phyloP scores from a whole-genome alignment of 2,329 filamentous ascomycete genomes.

The Pseudogymnoascus sp. region DNA sequence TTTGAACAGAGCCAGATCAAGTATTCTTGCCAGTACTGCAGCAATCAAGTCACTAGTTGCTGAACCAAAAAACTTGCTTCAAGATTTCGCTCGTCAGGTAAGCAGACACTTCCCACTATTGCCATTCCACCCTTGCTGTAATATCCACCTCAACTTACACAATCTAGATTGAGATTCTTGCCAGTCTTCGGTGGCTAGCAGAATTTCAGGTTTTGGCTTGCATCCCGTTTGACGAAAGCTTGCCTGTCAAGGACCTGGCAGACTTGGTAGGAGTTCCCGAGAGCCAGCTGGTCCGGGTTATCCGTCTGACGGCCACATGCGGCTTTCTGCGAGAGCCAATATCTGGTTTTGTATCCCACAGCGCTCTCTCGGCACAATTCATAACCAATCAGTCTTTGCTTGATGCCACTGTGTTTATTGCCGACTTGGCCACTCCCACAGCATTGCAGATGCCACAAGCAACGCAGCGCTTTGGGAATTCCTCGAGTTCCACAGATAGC shows the following conservation, averaged over 20 bases:
- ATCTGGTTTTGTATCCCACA: constrained; percentile 32
- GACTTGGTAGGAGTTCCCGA: constrained; percentile 35
- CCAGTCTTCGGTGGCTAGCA: constrained; percentile 37
- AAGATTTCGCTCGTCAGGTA: constrained; percentile 21
- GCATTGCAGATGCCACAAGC: constrained; percentile 31
- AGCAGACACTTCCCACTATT: constrained; percentile 10
- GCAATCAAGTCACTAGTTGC: constrained; percentile 12
- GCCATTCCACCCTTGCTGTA: too few species aligned
- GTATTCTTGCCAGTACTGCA: not conserved
- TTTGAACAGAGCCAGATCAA: not conserved
- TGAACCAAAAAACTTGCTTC: constrained; percentile 25
- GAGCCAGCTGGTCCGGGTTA: constrained; percentile 30
- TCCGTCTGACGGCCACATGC: constrained; percentile 29
- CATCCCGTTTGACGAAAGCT: constrained; percentile 33
- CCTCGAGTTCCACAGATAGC: constrained; percentile 13
- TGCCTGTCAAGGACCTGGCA: constrained; percentile 35
- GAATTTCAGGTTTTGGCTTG: constrained; percentile 39
- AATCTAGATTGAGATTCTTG: constrained; percentile 25
- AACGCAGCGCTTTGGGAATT: constrained; percentile 17
- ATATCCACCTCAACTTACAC: not conserved
- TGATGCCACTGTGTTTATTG: constrained; percentile 35
- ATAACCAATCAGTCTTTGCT: constrained; percentile 28
- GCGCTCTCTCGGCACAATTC: constrained; percentile 32
- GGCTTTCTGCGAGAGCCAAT: constrained; percentile 33
- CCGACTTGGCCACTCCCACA: constrained; percentile 29